These are phyloP conservation scores for Wallacemonas sp. DNA, from an alignment of 208 protist genomes.

Conservation along the genomic window DNA sequence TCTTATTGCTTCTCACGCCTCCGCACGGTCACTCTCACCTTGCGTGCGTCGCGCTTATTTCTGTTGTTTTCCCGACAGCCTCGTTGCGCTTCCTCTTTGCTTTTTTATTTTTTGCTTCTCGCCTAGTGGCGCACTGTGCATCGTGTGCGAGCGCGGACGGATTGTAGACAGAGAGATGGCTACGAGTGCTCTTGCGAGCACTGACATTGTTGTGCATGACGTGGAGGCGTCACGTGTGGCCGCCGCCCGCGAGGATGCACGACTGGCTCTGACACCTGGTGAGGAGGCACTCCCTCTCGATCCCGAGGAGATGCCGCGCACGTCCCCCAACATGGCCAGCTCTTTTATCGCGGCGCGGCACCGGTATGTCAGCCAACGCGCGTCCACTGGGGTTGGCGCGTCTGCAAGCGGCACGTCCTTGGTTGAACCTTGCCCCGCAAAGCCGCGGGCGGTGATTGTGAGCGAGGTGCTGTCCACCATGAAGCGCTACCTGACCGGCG, in stretches of 20 bases:
- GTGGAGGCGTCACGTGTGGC: not conserved
- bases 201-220: not conserved
- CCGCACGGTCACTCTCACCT: no score
- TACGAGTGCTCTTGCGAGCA: not conserved
- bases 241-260: not conserved
- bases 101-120: not conserved
- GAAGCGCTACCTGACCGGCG: not conserved
- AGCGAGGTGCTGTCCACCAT: not conserved
- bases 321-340: not conserved
- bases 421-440: not conserved
- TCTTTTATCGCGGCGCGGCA: not conserved
- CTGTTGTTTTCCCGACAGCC: no score
- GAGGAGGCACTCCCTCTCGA: not conserved
- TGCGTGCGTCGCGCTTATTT: no score
- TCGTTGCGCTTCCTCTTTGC: constrained; percentile 2
- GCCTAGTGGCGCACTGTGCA: no score
- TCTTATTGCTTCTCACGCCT: no score
- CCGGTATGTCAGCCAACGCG: no score
- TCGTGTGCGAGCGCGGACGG: no score
- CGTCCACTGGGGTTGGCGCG: no score
- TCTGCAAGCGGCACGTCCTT: no score
- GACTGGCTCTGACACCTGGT: not conserved
- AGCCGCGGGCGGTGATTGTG: not conserved
- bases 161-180: not conserved
- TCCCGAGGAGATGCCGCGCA: not conserved